These are phyloP conservation scores for Aureobasidium sp. DNA, from an alignment of 2,329 filamentous ascomycete genomes.

Conservation along the genomic window DNA sequence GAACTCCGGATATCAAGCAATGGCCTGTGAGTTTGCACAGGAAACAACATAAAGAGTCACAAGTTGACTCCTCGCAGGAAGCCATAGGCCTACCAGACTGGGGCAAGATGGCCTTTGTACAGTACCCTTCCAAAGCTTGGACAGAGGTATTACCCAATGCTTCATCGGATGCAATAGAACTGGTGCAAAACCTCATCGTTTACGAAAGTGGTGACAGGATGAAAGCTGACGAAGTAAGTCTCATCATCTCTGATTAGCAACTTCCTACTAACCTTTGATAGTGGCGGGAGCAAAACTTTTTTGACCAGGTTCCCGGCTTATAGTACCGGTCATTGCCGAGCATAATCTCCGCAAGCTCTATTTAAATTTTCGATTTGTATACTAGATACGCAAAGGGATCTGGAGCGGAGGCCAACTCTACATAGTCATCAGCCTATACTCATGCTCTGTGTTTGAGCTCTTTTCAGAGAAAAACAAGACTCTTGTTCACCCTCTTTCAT, in stretches of 20 bases:
- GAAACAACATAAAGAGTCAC: not conserved
- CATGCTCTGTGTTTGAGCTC: no score
- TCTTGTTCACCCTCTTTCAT: not conserved
- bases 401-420: not conserved
- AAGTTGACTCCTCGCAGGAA: conserved; percentile 37
- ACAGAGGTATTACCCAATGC: conserved; percentile 57
- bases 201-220: conserved; percentile 64
- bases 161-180: conserved; percentile 49
- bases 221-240: conserved; percentile 51
- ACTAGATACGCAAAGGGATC: not conserved
- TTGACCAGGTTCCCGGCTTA: not conserved
- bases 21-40: conserved; percentile 60
- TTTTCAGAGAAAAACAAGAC: not conserved
- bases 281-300: conserved; percentile 1
- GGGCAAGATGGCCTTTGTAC: conserved; percentile 72
- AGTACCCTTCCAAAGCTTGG: conserved; percentile 64
- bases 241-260: not conserved
- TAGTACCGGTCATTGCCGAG: not conserved
- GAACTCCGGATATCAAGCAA: conserved; percentile 67
- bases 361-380: not conserved
- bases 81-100: conserved; percentile 70
- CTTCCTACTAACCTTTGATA: not conserved
- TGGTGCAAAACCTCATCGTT: conserved; percentile 60
- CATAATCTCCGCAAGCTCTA: not conserved
- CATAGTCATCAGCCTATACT: not conserved